These are phyloP conservation scores for Xylaria grammica DNA, from an alignment of 495 filamentous ascomycete species.

Conservation along the genomic window DNA sequence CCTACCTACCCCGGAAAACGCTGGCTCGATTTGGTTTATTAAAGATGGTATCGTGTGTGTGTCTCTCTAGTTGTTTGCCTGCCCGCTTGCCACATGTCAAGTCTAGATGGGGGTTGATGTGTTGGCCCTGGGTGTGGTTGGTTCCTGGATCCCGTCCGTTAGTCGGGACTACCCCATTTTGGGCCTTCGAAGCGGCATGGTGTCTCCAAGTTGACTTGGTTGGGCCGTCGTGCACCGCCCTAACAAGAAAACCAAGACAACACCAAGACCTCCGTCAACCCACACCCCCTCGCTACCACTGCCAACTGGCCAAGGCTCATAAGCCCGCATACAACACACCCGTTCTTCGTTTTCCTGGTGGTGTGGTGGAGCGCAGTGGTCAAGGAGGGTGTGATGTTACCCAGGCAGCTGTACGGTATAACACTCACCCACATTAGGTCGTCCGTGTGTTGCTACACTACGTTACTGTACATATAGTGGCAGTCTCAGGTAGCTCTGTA, in stretches of 20 bases:
- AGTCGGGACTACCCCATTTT: constrained; percentile 25
- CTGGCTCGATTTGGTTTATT: background rate
- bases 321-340: constrained; percentile 15
- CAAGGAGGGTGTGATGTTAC: background rate
- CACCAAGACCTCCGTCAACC: constrained; percentile 10
- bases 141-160: constrained; percentile 23
- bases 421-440: too few relatives aligned
- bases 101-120: constrained; percentile 25
- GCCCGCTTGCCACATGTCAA: constrained; percentile 28
- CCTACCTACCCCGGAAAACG: constrained; percentile 18
- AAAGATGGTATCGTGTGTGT: background rate
- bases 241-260: constrained; percentile 4
- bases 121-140: constrained; percentile 24
- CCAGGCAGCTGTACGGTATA: background rate
- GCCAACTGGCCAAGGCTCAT: constrained; percentile 13
- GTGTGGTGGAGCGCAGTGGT: constrained; percentile 13
- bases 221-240: constrained; percentile 25
- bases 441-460: too few relatives aligned
- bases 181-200: constrained; percentile 19
- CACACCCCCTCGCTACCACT: constrained; percentile 6
- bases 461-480: background rate
- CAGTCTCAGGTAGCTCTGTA: too few relatives aligned
- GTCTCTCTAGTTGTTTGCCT: background rate
- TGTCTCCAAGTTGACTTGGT: constrained; percentile 17
- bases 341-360: background rate